Percentiles rank a stretch among this genome's conserved stretches.
phyloP scores from a whole-genome alignment of 148 eudicot species.

The Euryodendron excelsum region DNA sequence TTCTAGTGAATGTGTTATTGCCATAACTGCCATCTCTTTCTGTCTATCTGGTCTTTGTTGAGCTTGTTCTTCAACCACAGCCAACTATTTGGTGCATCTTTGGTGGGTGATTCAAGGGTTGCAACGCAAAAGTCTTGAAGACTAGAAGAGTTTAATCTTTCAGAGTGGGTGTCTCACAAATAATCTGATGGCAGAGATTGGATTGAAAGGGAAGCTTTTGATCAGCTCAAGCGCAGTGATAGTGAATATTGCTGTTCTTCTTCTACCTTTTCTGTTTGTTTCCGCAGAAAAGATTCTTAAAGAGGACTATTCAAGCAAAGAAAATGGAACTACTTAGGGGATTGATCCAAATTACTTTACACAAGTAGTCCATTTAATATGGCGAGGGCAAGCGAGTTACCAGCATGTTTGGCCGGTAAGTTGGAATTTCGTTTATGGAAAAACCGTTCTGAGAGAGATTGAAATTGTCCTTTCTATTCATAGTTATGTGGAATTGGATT shows the following conservation, averaged over 20 bases:
- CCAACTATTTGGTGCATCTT: too few relatives aligned
- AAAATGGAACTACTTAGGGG: background rate
- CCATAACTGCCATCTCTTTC: too few relatives aligned
- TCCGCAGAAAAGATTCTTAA: background rate
- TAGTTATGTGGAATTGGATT: background rate
- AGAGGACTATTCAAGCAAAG: background rate
- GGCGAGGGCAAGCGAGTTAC: background rate
- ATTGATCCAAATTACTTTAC: background rate
- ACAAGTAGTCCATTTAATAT: background rate
- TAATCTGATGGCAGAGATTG: conserved; percentile 12
- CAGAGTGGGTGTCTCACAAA: too few relatives aligned
- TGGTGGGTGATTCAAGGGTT: too few relatives aligned
- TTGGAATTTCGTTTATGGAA: background rate
- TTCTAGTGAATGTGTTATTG: too few relatives aligned
- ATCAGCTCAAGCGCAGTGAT: background rate
- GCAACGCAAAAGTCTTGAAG: too few relatives aligned
- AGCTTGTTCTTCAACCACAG: too few relatives aligned
- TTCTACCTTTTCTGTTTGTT: background rate
- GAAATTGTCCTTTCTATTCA: too few relatives aligned
- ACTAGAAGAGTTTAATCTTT: too few relatives aligned
- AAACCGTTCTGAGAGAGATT: background rate
- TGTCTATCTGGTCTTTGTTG: too few relatives aligned
- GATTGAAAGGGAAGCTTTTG: background rate
- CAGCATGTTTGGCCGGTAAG: background rate
- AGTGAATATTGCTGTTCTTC: background rate